Percentiles rank a stretch among this genome's conserved stretches.
Evolutionary conservation across 768 basidiomycete species (phyloP).

Genomic region (Xanthoconium purpureum): DNA sequence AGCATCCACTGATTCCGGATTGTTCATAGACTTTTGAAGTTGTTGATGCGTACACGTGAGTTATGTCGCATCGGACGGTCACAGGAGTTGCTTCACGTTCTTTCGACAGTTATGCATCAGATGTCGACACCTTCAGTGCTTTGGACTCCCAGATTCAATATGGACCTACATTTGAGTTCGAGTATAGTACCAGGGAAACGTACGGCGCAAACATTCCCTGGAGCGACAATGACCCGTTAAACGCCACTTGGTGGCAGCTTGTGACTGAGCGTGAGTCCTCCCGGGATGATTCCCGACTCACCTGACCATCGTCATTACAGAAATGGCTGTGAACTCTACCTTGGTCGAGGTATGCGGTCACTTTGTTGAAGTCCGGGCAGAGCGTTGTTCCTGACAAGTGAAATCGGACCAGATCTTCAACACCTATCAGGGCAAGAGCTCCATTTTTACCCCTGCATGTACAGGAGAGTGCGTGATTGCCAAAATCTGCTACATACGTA

Average conservation of each 20-base stretch:
- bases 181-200: conserved; percentile 68
- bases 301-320: conserved; percentile 29
- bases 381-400: conserved; percentile 2
- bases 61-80: neutral
- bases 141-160: conserved; percentile 53
- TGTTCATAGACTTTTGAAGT: conserved; percentile 68
- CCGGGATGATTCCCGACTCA: neutral
- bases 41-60: conserved; percentile 73
- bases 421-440: conserved; percentile 68
- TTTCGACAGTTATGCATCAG: conserved; percentile 54
- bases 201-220: conserved; percentile 60
- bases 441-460: conserved; percentile 52
- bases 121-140: conserved; percentile 55
- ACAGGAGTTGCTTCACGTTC: neutral
- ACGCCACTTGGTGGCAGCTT: conserved; percentile 81
- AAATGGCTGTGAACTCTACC: conserved; percentile 54
- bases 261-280: conserved; percentile 65
- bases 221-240: conserved; percentile 63
- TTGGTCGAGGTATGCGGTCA: conserved; percentile 51
- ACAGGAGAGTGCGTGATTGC: conserved; percentile 59
- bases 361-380: neutral
- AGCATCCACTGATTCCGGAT: conserved; percentile 1
- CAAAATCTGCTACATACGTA: conserved; percentile 75
- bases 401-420: conserved; percentile 55
- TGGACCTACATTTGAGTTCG: conserved; percentile 60